Percentiles rank a stretch among this genome's conserved stretches.
Evolutionary conservation across 352 stramenopile species (phyloP).

Genomic region (Pythium utonaiense): DNA sequence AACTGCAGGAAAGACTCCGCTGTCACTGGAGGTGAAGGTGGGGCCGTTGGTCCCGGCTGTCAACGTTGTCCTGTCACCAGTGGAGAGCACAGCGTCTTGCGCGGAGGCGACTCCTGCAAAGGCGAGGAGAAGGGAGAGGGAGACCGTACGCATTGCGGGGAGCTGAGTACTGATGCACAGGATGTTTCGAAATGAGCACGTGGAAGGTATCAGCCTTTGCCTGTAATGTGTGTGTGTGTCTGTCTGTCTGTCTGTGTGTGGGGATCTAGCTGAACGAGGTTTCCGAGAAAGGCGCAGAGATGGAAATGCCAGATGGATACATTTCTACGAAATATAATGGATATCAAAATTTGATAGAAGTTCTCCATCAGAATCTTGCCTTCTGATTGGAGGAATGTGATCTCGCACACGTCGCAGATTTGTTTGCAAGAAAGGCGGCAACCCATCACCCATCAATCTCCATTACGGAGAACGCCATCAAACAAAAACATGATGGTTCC

Average conservation of each 20-base stretch:
- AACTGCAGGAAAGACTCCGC: neutral
- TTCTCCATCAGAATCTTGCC: neutral
- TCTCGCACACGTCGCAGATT: conserved; percentile 9
- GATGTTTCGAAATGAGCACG: neutral
- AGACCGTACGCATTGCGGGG: neutral
- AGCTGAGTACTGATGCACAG: neutral
- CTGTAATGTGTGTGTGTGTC: too few relatives aligned
- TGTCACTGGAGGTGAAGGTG: neutral
- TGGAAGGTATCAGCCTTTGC: too few relatives aligned
- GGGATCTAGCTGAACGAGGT: neutral
- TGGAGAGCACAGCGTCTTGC: neutral
- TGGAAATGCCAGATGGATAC: neutral
- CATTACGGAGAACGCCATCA: neutral
- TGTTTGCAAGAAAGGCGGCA: neutral
- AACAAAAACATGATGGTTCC: neutral
- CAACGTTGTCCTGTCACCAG: neutral
- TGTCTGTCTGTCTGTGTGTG: too few relatives aligned
- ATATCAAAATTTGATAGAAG: neutral
- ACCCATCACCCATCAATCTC: conserved; percentile 1
- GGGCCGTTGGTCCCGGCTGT: neutral
- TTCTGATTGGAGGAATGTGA: neutral
- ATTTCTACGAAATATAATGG: neutral
- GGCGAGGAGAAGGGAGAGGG: neutral
- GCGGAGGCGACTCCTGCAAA: neutral
- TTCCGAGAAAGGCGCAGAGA: neutral